These are phyloP conservation scores for Coemansia sp. DNA, from an alignment of 192 early-diverging fungal species.

Conservation along the genomic window DNA sequence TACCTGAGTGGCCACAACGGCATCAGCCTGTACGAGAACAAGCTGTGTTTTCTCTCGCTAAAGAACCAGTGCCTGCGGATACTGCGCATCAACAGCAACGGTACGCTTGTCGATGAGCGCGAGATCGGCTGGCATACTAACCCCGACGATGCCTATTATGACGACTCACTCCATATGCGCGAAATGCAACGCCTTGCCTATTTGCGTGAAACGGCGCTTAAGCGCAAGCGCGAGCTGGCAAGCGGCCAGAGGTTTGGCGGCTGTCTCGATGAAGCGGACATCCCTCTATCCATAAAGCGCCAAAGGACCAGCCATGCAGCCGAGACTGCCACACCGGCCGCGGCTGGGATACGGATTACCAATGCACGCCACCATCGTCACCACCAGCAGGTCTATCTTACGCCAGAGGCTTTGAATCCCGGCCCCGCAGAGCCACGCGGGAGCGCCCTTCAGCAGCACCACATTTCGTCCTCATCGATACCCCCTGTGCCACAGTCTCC, in stretches of 20 bases:
- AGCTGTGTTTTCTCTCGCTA: constrained; percentile 48
- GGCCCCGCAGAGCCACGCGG: constrained; percentile 2
- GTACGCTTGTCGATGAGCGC: constrained; percentile 28
- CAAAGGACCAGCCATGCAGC: constrained; percentile 4
- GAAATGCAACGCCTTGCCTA: constrained; percentile 11
- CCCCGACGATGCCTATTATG: constrained; percentile 41
- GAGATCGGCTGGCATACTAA: constrained; percentile 55
- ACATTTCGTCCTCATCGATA: neutral
- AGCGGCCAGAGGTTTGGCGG: constrained; percentile 3
- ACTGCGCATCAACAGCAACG: constrained; percentile 31
- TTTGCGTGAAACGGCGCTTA: neutral
- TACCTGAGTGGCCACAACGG: constrained; percentile 53
- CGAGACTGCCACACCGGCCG: neutral
- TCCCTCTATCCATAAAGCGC: constrained; percentile 19
- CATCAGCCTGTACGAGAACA: constrained; percentile 39
- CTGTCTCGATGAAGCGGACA: constrained; percentile 27
- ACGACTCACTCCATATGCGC: constrained; percentile 29
- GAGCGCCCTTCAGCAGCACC: neutral
- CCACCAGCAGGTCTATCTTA: neutral
- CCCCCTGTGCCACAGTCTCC: constrained; percentile 1
- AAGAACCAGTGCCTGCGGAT: constrained; percentile 52
- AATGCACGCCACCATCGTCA: neutral
- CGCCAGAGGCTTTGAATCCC: constrained; percentile 15
- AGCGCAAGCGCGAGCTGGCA: constrained; percentile 14
- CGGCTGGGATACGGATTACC: too few species aligned